Base-by-base conservation (phyloP, 768 basidiomycete genomes). In the Macrocybe gigantea region DNA sequence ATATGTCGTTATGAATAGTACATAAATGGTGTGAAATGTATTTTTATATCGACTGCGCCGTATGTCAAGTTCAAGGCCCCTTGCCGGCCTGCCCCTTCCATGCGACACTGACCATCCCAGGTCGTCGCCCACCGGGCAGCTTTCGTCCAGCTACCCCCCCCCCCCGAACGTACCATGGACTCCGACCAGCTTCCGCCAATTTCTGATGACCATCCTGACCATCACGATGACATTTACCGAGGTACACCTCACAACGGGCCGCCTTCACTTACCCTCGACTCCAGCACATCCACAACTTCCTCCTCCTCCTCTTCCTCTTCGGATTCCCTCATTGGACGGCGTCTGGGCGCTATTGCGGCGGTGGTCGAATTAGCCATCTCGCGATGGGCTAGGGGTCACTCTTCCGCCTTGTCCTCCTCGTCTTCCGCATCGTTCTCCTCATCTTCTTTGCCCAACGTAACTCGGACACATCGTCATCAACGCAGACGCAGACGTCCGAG, bases 311-410 rank as follows among this genome's bases (percentile, higher is more conserved):
- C 70, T 10, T 70, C 72, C 9, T 66, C 67, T 5, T 65, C 67
- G 9, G 69, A 69, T 7, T 66, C 63, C 12, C 59, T 60, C 38
- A 60, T 61, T 40, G 69, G 66, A 30, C 68, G 74, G 29, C 67
- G 69, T 5, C 65, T 79, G 32, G 79, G 78, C 6, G 71, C 74
- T 14, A 69, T 82, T 32, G 74, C 83, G 13, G 73, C 82, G 1
- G 75, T 83, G 34, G 73, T 88, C 7, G 87, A 89, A 53, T 71
- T 75, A 42, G 85, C 85, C 6, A 85, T 88, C 49, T 67, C 81
- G 34, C 76, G 80, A 50, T 89, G 86, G 86, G 84, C 85, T 14
- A 70, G 79, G 51, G 71, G 73, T 37, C 73, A 71, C 57, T 68
- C 71, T 7, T 72, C 73, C 9, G 65, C 77, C 0, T 74, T 74